Conservation (phyloP, 805 yeast genomes). For the Kluyveromyces lactis region DNA sequence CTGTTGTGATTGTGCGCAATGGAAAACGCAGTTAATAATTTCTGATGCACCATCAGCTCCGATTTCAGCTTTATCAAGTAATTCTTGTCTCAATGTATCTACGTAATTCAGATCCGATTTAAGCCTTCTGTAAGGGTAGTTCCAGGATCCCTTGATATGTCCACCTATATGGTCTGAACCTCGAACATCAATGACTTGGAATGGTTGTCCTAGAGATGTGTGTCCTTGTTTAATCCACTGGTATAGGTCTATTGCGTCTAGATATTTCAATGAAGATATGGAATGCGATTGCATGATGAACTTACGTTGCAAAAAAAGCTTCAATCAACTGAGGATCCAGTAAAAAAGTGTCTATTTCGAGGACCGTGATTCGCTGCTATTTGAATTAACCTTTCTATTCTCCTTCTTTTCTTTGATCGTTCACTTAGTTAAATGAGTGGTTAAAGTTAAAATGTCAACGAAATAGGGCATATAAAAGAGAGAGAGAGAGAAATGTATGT, state of each 20-base stretch:
- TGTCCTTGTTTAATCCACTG: slow-evolving; percentile 22
- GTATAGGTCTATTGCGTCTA: slow-evolving; percentile 19
- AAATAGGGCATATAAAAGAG: too few relatives aligned
- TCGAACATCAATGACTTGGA: slow-evolving; percentile 68
- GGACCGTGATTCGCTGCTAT: too few relatives aligned
- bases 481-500: too few relatives aligned
- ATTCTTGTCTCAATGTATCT: slow-evolving; percentile 41
- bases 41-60: neutral
- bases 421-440: too few relatives aligned
- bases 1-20: slow-evolving; percentile 85
- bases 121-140: slow-evolving; percentile 20
- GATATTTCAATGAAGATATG: slow-evolving; percentile 17
- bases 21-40: slow-evolving; percentile 48
- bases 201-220: slow-evolving; percentile 13
- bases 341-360: too few relatives aligned
- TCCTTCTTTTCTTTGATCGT: too few relatives aligned
- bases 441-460: too few relatives aligned
- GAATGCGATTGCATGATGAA: slow-evolving; percentile 12
- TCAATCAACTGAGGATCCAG: too few relatives aligned
- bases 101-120: slow-evolving; percentile 53
- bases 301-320: too few relatives aligned
- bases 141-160: slow-evolving; percentile 20
- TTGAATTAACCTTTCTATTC: too few relatives aligned
- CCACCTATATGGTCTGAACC: slow-evolving; percentile 77
- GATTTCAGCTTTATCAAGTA: slow-evolving; percentile 14